Conservation (phyloP, 345 rosid genomes). For the Pugionium cornutum region DNA sequence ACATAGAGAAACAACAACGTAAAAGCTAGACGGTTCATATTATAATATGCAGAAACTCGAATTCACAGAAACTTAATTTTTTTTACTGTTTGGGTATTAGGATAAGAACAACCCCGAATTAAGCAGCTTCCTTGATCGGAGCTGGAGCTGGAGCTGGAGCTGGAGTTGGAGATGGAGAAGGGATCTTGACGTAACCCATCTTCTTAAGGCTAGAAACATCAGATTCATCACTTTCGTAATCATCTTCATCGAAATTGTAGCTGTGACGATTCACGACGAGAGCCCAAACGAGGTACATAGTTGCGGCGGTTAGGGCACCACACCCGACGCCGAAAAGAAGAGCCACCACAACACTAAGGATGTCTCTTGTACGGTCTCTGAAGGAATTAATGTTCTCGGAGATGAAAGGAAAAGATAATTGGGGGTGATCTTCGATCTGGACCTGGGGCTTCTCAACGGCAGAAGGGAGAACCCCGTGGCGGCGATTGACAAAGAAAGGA, state of each 20-base stretch:
- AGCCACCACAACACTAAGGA: constrained; percentile 82
- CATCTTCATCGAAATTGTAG: constrained; percentile 37
- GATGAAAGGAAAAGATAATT: constrained; percentile 28
- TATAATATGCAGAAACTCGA: too few species aligned
- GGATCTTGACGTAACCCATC: constrained; percentile 70
- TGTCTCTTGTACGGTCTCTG: constrained; percentile 79
- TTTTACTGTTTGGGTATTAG: neutral
- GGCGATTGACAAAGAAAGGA: constrained; percentile 32
- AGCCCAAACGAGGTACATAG: constrained; percentile 87
- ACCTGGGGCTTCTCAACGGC: constrained; percentile 25
- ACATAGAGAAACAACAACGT: too few species aligned
- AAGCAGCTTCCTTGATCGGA: constrained; percentile 43
- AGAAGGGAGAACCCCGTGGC: constrained; percentile 38
- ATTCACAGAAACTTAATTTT: too few species aligned
- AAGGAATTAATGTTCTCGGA: constrained; percentile 46
- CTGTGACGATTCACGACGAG: constrained; percentile 54
- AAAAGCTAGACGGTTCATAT: too few species aligned
- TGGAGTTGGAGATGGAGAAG: too few species aligned
- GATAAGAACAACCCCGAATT: constrained; percentile 36
- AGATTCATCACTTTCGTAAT: constrained; percentile 47
- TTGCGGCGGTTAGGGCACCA: constrained; percentile 88
- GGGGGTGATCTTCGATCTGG: constrained; percentile 24
- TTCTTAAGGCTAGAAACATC: constrained; percentile 63
- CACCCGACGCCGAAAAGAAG: constrained; percentile 91
- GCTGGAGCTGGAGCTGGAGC: constrained; percentile 31